A percentile compares a stretch with the other conserved stretches of the same genome.
Evolutionary conservation across 2,329 filamentous ascomycete genomes (phyloP).

Genomic region (Rosellinia necatrix): DNA sequence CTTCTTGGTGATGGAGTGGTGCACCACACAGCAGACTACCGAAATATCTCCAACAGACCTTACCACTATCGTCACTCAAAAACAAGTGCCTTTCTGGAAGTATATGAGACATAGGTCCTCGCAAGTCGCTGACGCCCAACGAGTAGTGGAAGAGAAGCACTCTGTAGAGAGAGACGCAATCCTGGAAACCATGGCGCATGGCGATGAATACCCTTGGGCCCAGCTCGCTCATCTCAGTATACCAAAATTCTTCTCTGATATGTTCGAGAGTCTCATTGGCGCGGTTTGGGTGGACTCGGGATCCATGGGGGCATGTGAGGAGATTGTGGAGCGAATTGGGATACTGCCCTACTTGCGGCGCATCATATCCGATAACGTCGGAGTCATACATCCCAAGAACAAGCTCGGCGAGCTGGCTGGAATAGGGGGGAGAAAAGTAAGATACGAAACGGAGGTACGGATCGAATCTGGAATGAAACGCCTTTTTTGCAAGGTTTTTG

Average conservation of each 20-base stretch:
- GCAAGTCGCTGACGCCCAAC: constrained; percentile 54
- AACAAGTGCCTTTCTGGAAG: constrained; percentile 62
- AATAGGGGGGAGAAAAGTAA: constrained; percentile 49
- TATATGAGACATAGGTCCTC: constrained; percentile 67
- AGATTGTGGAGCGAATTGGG: constrained; percentile 66
- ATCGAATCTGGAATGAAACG: constrained; percentile 31
- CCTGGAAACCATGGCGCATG: constrained; percentile 52
- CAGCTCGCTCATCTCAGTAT: constrained; percentile 67
- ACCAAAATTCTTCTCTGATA: constrained; percentile 81
- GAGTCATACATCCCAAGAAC: constrained; percentile 69
- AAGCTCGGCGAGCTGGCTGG: constrained; percentile 65
- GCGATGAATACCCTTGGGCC: constrained; percentile 74
- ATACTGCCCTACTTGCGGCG: constrained; percentile 66
- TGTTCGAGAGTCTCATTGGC: constrained; percentile 80
- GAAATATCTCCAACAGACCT: constrained; percentile 32
- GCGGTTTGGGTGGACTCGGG: constrained; percentile 85
- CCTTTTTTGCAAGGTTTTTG: constrained; percentile 51
- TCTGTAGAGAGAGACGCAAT: constrained; percentile 54
- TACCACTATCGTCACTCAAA: constrained; percentile 34
- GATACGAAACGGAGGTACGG: constrained; percentile 52
- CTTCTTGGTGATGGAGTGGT: constrained; percentile 70
- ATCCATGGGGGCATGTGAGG: constrained; percentile 60
- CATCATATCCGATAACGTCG: constrained; percentile 62
- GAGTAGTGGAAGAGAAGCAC: constrained; percentile 51
- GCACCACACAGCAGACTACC: constrained; percentile 41